phyloP scores from a whole-genome alignment of 78 protist genomes.

The Creolimax fragrantissima region DNA sequence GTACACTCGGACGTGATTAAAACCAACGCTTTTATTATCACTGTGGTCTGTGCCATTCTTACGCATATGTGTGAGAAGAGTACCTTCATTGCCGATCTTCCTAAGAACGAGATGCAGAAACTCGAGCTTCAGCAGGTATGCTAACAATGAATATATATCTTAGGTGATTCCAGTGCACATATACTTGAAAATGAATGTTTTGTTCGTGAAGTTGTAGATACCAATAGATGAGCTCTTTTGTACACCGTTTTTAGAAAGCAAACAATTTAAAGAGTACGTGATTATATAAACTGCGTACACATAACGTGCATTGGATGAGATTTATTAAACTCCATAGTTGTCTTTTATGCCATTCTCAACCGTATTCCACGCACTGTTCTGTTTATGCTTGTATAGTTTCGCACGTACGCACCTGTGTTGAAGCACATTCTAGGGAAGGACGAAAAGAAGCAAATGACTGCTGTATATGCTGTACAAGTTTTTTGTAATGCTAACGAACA shows the following conservation, averaged over 20 bases:
- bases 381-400: not conserved
- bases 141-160: too few species aligned
- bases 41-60: not conserved
- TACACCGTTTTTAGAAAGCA: too few species aligned
- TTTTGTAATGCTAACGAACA: not conserved
- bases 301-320: too few species aligned
- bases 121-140: not conserved
- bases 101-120: not conserved
- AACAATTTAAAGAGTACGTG: too few species aligned
- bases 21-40: not conserved
- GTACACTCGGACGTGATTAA: not conserved
- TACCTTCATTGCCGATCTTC: not conserved
- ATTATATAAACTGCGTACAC: too few species aligned
- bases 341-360: too few species aligned
- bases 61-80: not conserved
- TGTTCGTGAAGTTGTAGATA: too few species aligned
- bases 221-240: too few species aligned
- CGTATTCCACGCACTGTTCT: too few species aligned
- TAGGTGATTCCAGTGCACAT: too few species aligned
- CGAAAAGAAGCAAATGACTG: not conserved
- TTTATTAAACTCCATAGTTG: too few species aligned
- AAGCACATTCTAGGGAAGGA: not conserved
- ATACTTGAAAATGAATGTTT: too few species aligned
- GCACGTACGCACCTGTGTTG: not conserved
- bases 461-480: not conserved